Conservation (phyloP, 768 basidiomycete species). For the Phanerochaete carnosa region DNA sequence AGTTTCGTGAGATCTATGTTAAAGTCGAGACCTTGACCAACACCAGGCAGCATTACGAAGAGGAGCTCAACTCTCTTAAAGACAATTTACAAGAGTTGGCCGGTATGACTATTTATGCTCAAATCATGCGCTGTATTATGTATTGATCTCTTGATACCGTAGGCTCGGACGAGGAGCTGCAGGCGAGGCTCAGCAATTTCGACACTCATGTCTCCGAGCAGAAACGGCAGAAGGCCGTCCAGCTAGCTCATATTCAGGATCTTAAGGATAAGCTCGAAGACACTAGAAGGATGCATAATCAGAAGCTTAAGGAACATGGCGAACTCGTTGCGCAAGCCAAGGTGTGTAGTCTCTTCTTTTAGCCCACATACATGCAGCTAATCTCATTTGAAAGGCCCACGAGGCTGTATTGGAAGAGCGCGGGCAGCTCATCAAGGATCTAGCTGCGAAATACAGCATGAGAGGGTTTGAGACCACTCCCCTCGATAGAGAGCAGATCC, state of each 20-base stretch:
- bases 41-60: conserved; percentile 56
- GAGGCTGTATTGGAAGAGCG: conserved; percentile 65
- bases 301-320: conserved; percentile 61
- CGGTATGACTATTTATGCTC: conserved; percentile 2
- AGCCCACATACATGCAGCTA: not conserved
- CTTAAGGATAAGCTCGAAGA: conserved; percentile 56
- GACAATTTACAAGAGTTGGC: conserved; percentile 55
- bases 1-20: conserved; percentile 82
- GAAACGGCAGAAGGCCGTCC: conserved; percentile 43
- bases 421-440: conserved; percentile 69
- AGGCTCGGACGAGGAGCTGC: conserved; percentile 77
- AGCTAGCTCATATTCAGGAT: conserved; percentile 54
- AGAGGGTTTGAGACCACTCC: conserved; percentile 71
- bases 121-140: not conserved
- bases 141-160: not conserved
- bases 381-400: conserved; percentile 53
- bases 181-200: conserved; percentile 52
- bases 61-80: conserved; percentile 59
- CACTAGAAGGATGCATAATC: conserved; percentile 50
- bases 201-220: conserved; percentile 53
- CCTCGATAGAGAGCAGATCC: conserved; percentile 66
- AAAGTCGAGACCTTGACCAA: conserved; percentile 62
- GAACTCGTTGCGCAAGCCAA: conserved; percentile 70
- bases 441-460: conserved; percentile 65
- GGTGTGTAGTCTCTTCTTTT: conserved; percentile 33